A percentile compares a stretch with the other conserved stretches of the same genome.
Evolutionary conservation across 192 early-diverging fungal genomes (phyloP).

Genomic region (Coemansia javaensis): DNA sequence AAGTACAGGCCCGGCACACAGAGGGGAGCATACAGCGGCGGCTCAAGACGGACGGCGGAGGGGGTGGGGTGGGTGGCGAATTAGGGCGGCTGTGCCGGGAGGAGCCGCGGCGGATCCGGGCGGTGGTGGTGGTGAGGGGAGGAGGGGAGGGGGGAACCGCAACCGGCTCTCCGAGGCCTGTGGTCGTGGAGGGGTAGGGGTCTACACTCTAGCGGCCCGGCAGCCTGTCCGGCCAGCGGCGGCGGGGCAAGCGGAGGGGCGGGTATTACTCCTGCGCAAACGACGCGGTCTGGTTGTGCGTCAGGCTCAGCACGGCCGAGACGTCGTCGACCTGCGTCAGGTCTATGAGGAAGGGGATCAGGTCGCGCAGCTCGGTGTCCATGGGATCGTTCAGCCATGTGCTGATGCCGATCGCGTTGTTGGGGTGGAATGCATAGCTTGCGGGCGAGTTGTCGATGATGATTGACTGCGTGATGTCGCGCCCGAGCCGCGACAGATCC

Average conservation of each 20-base stretch:
- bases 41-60: too few species aligned
- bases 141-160: background rate
- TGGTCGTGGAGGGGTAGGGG: too few species aligned
- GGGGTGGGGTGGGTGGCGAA: too few species aligned
- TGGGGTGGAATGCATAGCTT: constrained; percentile 92
- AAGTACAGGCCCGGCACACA: too few species aligned
- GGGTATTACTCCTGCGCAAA: constrained; percentile 29
- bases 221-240: too few species aligned
- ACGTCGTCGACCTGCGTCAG: constrained; percentile 86
- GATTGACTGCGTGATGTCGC: constrained; percentile 75
- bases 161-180: background rate
- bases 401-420: constrained; percentile 93
- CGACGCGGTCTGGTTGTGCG: constrained; percentile 39
- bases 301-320: constrained; percentile 63
- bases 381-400: constrained; percentile 96
- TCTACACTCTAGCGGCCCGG: too few species aligned
- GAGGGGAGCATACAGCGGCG: too few species aligned
- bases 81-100: too few species aligned
- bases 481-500: constrained; percentile 85
- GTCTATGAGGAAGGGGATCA: constrained; percentile 93
- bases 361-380: constrained; percentile 90
- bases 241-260: too few species aligned
- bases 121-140: background rate
- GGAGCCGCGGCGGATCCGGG: background rate
- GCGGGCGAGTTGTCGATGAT: constrained; percentile 97